Conservation (phyloP, 2,329 filamentous ascomycete species). For the Microsporum ferrugineum region DNA sequence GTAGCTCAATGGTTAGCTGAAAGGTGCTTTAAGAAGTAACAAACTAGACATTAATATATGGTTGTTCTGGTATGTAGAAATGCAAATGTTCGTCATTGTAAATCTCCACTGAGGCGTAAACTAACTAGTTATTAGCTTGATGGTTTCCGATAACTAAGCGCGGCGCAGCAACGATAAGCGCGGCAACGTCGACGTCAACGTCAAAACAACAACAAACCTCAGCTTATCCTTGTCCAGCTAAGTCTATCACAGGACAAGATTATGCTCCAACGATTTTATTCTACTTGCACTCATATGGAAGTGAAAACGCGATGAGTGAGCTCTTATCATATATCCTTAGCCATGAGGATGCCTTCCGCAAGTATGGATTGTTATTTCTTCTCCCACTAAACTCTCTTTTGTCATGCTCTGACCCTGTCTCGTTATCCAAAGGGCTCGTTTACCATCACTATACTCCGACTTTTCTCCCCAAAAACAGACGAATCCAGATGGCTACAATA, state of each 20-base stretch:
- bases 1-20: too few species aligned
- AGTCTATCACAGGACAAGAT: not conserved
- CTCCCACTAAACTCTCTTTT: not conserved
- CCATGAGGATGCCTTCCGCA: constrained; percentile 49
- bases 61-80: too few species aligned
- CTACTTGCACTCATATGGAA: not conserved
- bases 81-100: too few species aligned
- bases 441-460: constrained; percentile 81
- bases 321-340: constrained; percentile 55
- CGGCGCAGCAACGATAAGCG: too few species aligned
- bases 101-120: not conserved
- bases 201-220: not conserved
- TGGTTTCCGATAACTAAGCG: too few species aligned
- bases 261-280: not conserved
- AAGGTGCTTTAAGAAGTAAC: too few species aligned
- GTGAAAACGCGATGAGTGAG: constrained; percentile 36
- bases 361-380: constrained; percentile 6
- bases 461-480: constrained; percentile 61
- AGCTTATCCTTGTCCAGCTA: not conserved
- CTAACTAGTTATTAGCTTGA: not conserved
- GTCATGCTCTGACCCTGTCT: not conserved
- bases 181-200: too few species aligned
- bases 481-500: constrained; percentile 75
- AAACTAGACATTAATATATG: too few species aligned
- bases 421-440: constrained; percentile 35